Evolutionary conservation across 2,329 filamentous ascomycete species (phyloP), one percentile per base, ranked within the genome.

Genomic region (Pseudocercospora pini-densiflorae): DNA sequence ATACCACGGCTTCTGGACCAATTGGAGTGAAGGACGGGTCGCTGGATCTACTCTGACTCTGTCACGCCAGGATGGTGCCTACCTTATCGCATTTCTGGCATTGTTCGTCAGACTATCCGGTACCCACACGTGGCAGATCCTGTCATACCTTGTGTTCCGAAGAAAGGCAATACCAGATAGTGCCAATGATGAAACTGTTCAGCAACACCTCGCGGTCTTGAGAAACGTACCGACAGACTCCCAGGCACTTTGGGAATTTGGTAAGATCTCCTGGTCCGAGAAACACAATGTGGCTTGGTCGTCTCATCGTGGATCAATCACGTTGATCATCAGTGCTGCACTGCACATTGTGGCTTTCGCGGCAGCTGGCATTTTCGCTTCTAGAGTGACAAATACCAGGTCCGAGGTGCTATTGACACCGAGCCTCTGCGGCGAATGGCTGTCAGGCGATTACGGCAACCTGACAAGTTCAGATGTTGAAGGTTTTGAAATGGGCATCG

Each of bases 1-100:
- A 19, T 62, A 45, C 61, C 54, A 47, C 16, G 61, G 49, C 16
- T 40, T 57, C 31, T 62, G 61, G 61, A 62, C 43, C 61, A 62
- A 62, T 16, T 24, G 49, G 47, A 55, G 23, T 16, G 24, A 55
- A 10, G 61, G 29, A 16, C 51, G 16, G 16, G 36, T 57, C 4
- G 14, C 19, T 7, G 61, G 61, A 29, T 29, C 61, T 8, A 62
- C 61, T 2, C 51, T 62, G 10, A 62, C 61, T 21, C 36, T 62
- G 3, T 12, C 29, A 14, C 40, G 45, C 3, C 31, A 40, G 21
- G 14, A 55, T 57, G 49, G 61, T 6, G 61, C 51, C 19, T 62
- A 62, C 51, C 14, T 62, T 27, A 23, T 62, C 36, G 61, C 61
- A 3, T 62, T 57, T 3, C 33, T 62, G 10, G 61, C 61, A 14